These are phyloP conservation scores for Hypoxylon sp. DNA, from an alignment of 2,329 filamentous ascomycete genomes.

Conservation along the genomic window DNA sequence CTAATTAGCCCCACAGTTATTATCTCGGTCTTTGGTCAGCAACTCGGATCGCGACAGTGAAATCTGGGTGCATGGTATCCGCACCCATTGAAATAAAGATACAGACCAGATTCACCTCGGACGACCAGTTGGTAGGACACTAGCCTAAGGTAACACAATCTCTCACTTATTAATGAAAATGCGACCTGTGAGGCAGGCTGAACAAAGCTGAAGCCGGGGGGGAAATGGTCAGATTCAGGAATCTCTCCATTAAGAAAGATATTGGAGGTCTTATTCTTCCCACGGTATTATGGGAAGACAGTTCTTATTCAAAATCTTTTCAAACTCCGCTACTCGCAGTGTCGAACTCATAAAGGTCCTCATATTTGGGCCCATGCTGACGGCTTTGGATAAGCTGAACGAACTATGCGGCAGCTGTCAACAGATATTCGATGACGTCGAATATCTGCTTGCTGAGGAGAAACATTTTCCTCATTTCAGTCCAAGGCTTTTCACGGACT, in stretches of 20 bases:
- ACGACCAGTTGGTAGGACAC: no score
- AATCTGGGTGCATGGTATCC: neutral
- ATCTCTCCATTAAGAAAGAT: neutral
- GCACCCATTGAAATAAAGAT: neutral
- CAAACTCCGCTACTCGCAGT: neutral
- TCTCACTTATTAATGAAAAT: neutral
- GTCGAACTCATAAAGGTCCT: neutral
- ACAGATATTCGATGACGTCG: neutral
- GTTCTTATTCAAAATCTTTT: neutral
- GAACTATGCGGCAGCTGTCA: neutral
- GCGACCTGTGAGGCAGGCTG: neutral
- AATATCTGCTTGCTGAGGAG: neutral
- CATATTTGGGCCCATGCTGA: neutral
- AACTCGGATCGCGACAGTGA: neutral
- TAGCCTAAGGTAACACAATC: no score
- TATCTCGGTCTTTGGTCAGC: no score
- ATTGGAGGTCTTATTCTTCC: neutral
- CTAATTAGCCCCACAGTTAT: neutral
- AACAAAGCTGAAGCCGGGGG: neutral
- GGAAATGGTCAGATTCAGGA: no score
- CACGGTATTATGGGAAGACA: no score
- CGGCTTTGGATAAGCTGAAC: neutral
- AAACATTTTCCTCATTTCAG: neutral
- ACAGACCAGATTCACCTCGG: no score
- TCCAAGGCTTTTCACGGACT: neutral